Percentiles rank a stretch among this genome's conserved stretches.
These are phyloP conservation scores for Amoeboaphelidium protococcarum DNA, from an alignment of 371 early-diverging fungal genomes.

Conservation along the genomic window DNA sequence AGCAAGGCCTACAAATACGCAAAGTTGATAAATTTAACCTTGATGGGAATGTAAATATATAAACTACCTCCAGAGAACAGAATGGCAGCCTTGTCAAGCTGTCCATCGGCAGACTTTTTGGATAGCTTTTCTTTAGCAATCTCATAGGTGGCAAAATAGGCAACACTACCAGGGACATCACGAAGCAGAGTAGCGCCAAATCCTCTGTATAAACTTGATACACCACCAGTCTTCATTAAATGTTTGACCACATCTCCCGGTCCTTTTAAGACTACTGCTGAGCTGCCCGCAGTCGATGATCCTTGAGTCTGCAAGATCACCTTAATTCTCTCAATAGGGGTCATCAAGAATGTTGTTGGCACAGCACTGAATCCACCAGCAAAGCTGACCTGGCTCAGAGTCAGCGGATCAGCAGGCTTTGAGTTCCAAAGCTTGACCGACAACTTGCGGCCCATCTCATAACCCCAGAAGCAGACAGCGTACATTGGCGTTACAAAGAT, in stretches of 20 bases:
- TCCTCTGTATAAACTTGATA: slow-evolving; percentile 12
- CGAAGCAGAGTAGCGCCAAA: slow-evolving; percentile 68
- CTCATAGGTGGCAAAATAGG: slow-evolving; percentile 93
- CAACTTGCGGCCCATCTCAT: slow-evolving; percentile 25
- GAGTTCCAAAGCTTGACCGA: slow-evolving; percentile 66
- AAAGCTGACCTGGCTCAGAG: slow-evolving; percentile 46
- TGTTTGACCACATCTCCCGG: slow-evolving; percentile 45
- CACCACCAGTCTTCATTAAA: slow-evolving; percentile 35
- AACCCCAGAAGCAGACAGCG: background rate
- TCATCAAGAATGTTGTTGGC: slow-evolving; percentile 76
- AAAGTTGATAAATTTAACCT: no score
- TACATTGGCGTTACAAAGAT: slow-evolving; percentile 22
- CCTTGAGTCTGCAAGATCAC: slow-evolving; percentile 54
- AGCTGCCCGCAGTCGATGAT: no score
- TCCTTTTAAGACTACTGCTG: slow-evolving; percentile 39
- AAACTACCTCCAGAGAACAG: slow-evolving; percentile 87
- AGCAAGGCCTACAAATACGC: no score
- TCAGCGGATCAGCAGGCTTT: slow-evolving; percentile 22
- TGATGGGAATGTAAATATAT: no score
- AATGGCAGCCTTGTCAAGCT: slow-evolving; percentile 41
- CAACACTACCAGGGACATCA: slow-evolving; percentile 80
- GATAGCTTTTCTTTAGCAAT: slow-evolving; percentile 49
- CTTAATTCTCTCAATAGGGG: slow-evolving; percentile 75
- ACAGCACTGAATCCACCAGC: slow-evolving; percentile 90
- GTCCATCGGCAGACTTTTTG: slow-evolving; percentile 42